phyloP scores from a whole-genome alignment of 2,329 filamentous ascomycete genomes.

The Talaromyces albobiverticillius region DNA sequence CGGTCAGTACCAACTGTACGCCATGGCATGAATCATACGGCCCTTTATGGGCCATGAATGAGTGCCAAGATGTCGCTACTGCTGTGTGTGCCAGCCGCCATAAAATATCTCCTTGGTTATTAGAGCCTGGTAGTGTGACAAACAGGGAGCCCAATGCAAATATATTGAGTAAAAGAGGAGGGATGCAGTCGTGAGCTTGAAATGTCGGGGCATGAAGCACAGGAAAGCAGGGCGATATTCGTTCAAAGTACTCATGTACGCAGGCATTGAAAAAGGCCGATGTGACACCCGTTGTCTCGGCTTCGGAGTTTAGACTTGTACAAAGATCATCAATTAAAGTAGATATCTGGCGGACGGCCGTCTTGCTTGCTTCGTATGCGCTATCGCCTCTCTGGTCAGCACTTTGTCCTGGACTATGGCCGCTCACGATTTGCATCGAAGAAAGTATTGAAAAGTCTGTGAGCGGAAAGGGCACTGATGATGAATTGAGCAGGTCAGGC shows the following conservation, averaged over 20 bases:
- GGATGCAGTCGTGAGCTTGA: slow-evolving; percentile 43
- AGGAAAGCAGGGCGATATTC: slow-evolving; percentile 47
- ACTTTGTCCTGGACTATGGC: neutral
- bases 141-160: slow-evolving; percentile 48
- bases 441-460: too few species aligned
- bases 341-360: neutral
- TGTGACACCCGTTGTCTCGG: slow-evolving; percentile 43
- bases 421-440: neutral
- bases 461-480: too few species aligned
- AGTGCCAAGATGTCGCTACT: slow-evolving; percentile 47
- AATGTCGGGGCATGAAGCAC: slow-evolving; percentile 46
- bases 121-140: slow-evolving; percentile 42
- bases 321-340: slow-evolving; percentile 26
- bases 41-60: slow-evolving; percentile 41
- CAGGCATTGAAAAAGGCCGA: slow-evolving; percentile 48
- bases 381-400: neutral
- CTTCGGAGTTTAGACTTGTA: slow-evolving; percentile 43
- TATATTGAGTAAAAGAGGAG: slow-evolving; percentile 43
- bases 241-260: slow-evolving; percentile 47
- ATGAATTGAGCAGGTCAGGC: neutral
- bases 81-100: slow-evolving; percentile 47
- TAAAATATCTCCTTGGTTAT: slow-evolving; percentile 43
- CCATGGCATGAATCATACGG: slow-evolving; percentile 44
- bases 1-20: slow-evolving; percentile 44
- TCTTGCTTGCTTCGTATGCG: neutral